phyloP scores from a whole-genome alignment of 148 eudicot species.

The Fallopia convolvulus region DNA sequence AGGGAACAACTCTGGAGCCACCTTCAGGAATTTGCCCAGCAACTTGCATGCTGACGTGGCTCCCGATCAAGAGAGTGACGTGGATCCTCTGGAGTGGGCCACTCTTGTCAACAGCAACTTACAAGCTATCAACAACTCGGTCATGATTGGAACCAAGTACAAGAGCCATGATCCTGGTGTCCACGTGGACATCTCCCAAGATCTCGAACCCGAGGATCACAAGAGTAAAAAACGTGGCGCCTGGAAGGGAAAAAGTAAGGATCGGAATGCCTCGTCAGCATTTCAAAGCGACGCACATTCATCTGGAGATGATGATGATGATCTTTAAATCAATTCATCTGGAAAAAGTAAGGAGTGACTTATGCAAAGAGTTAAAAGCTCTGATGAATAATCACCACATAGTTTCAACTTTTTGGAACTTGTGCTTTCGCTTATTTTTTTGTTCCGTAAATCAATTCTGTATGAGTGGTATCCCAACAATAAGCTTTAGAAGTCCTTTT shows the following conservation, averaged over 20 bases:
- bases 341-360: neutral
- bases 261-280: neutral
- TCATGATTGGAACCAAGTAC: conserved; percentile 65
- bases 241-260: neutral
- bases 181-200: conserved; percentile 51
- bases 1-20: conserved; percentile 72
- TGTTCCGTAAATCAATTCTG: neutral
- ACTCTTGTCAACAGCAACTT: conserved; percentile 70
- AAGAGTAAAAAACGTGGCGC: neutral
- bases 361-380: neutral
- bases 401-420: neutral
- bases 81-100: conserved; percentile 10
- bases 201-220: neutral
- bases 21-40: conserved; percentile 43
- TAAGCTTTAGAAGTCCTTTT: neutral
- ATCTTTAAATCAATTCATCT: neutral
- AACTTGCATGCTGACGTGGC: neutral
- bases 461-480: neutral
- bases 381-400: neutral
- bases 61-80: neutral
- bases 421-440: neutral
- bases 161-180: conserved; percentile 78
- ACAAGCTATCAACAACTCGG: conserved; percentile 73
- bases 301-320: neutral
- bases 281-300: neutral